Base-by-base conservation (phyloP, 148 eudicot species). In the Silene conica region DNA sequence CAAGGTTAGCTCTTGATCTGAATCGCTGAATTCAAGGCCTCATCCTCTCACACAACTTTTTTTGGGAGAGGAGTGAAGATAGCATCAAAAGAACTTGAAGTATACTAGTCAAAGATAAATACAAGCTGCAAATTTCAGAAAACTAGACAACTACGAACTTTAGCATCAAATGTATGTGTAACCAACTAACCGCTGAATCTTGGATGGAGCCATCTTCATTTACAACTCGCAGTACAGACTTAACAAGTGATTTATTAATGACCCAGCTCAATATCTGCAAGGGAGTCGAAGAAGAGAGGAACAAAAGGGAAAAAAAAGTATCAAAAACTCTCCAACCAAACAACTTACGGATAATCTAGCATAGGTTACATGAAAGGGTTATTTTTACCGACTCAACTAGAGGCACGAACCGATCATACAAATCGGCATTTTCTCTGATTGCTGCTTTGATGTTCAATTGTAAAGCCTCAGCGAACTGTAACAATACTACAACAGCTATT, bases 171-270 rank as follows among this genome's bases (percentile, higher is more conserved):
- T 6, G 19, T 20, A 48, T 31, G 41, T 41, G 19, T 6, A 20
- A 50, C 63, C 62, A 61, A 85, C 96, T 70, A 72, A 95, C 98
- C 69, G 97, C 96, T 70, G 98, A 88, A 78, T 95, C 97, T 83
- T 86, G 92, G 59, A 95, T 86, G 21, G 82, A 81, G 66, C 98
- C 98, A 86, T 95, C 98, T 79, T 92, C 96, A 80, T 88, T 87
- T 52, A 95, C 68, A 62, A 95, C 85, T 77, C 89, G 90, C 64
- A 80, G 77, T 73, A 95, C 81, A 69, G 89, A 82, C 87, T 82
- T 92, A 8, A 84, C 78, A 66, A 95, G 81, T 48, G 93, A 78
- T 69, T 83, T 82, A 72, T 69, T 89, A 34, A 84, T 77, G 61
- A 84, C 84, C 78, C 94, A 78, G 58, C 85, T 86, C 87, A 85